Conservation (phyloP, 768 basidiomycete genomes). For the Kwoniella newhampshirensis region DNA sequence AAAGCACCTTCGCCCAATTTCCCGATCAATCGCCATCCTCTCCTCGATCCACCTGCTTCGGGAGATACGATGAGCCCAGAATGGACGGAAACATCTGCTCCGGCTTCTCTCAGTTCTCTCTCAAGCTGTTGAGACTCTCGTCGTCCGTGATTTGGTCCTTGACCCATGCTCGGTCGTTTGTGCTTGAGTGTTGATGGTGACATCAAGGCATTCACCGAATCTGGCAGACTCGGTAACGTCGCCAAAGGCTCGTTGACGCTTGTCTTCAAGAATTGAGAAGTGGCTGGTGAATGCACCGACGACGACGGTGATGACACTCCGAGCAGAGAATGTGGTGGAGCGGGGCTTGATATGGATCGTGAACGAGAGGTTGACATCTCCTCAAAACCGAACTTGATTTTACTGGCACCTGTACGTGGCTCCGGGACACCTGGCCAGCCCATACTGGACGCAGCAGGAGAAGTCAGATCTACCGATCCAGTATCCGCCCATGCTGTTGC, state of each 20-base stretch:
- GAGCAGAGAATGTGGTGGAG: neutral
- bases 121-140: constrained; percentile 21
- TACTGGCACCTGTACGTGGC: neutral
- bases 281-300: constrained; percentile 3
- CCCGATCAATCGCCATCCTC: constrained; percentile 36
- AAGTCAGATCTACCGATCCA: constrained; percentile 15
- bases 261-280: constrained; percentile 9
- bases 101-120: constrained; percentile 21
- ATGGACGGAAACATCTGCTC: neutral
- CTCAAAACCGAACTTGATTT: constrained; percentile 12
- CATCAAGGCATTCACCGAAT: constrained; percentile 3
- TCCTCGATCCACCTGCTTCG: constrained; percentile 9
- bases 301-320: neutral
- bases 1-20: constrained; percentile 52
- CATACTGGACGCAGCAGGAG: constrained; percentile 12
- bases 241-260: constrained; percentile 10
- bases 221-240: constrained; percentile 16
- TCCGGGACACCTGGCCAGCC: constrained; percentile 5
- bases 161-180: neutral
- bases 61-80: constrained; percentile 15
- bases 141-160: constrained; percentile 7
- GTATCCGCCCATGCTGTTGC: constrained; percentile 4
- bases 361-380: constrained; percentile 9
- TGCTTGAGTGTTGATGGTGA: constrained; percentile 8
- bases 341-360: constrained; percentile 9